Percentiles rank a stretch among this genome's conserved stretches.
Evolutionary conservation across 2,329 filamentous ascomycete genomes (phyloP).

Genomic region (Setomelanomma holmii): DNA sequence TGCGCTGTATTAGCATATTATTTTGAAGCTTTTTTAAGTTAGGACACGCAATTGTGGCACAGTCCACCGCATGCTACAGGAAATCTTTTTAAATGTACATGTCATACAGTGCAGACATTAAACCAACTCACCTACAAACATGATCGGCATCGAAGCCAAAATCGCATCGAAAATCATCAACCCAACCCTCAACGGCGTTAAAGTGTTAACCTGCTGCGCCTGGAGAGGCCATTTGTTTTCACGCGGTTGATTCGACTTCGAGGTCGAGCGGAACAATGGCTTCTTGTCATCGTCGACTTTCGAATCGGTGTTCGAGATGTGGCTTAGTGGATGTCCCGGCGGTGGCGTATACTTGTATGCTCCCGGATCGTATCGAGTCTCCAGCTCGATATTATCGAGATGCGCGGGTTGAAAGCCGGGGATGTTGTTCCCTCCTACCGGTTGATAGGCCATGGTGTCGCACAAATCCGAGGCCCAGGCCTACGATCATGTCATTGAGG

Average conservation of each 20-base stretch:
- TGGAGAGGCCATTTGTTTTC: conserved; percentile 21
- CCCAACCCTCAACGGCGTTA: conserved; percentile 27
- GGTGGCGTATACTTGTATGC: conserved; percentile 10
- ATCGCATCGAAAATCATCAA: conserved; percentile 31
- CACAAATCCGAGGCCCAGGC: not conserved
- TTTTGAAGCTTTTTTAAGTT: not conserved
- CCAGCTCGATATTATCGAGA: conserved; percentile 13
- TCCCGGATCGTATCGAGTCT: conserved; percentile 12
- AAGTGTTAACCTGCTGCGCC: conserved; percentile 22
- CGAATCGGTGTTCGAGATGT: not conserved
- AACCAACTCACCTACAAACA: conserved; percentile 32
- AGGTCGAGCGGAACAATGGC: conserved; percentile 1
- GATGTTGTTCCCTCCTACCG: not conserved
- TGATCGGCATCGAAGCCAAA: conserved; percentile 31
- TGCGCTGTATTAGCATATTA: conserved; percentile 13
- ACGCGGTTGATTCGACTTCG: not conserved
- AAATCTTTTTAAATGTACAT: too few species aligned
- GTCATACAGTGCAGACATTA: not conserved
- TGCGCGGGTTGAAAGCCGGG: not conserved
- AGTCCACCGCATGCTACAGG: too few species aligned
- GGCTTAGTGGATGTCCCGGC: conserved; percentile 2
- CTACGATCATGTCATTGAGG: not conserved
- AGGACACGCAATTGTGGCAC: not conserved
- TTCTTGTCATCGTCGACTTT: conserved; percentile 9
- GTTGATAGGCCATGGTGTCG: conserved; percentile 3